Conservation (phyloP, 2,329 filamentous ascomycete genomes). For the Xylariaceae sp. region DNA sequence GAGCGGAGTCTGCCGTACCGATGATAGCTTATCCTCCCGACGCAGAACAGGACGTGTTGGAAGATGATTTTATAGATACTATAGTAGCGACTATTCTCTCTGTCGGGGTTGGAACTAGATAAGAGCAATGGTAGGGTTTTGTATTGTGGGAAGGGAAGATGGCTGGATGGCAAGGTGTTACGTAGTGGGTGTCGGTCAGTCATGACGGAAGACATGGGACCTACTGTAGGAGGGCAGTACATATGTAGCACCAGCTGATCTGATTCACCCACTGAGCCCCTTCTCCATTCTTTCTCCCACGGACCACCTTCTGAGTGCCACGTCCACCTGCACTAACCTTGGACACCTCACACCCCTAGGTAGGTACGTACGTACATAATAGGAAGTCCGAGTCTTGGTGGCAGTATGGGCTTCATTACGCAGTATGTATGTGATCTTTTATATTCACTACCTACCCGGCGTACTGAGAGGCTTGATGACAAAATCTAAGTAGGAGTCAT, state of each 20-base stretch:
- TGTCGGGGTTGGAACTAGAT: not conserved
- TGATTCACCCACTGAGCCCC: not conserved
- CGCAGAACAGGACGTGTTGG: not conserved
- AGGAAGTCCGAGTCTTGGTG: not conserved
- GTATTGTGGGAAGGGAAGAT: not conserved
- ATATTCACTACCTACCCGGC: too few relatives aligned
- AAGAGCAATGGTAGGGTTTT: not conserved
- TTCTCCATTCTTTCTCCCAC: not conserved
- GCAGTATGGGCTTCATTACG: too few relatives aligned
- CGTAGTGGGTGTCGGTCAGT: not conserved
- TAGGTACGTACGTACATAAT: too few relatives aligned
- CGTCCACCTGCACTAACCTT: not conserved
- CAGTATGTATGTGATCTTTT: too few relatives aligned
- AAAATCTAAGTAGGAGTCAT: too few relatives aligned
- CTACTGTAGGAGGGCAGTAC: too few relatives aligned
- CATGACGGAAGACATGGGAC: not conserved
- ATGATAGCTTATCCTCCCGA: slow-evolving; percentile 4
- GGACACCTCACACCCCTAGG: too few relatives aligned
- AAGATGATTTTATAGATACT: not conserved
- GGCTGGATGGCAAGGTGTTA: not conserved
- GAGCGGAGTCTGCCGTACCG: slow-evolving; percentile 19
- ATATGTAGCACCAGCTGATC: too few relatives aligned
- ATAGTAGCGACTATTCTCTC: not conserved
- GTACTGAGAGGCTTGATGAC: too few relatives aligned
- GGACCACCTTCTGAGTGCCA: not conserved